Evolutionary conservation across 805 yeast species (phyloP), one percentile per base, ranked within the genome.

Genomic region (Metschnikowia lochheadii): DNA sequence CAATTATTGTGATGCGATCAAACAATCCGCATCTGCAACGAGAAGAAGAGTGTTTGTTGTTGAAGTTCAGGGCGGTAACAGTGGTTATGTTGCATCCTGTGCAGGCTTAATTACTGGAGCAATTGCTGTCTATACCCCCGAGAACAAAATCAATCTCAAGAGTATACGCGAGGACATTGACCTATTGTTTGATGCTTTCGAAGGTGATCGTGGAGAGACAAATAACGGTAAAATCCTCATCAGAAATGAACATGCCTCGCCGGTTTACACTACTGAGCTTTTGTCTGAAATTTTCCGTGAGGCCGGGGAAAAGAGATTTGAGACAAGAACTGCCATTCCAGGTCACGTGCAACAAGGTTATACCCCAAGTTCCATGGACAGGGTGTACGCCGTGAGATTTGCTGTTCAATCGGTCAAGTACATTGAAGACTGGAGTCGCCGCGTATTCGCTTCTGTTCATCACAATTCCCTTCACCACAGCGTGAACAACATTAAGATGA

Each of bases 331-430:
- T 4, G 98, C 98, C 14, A 82, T 91, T 53, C 99, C 99, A 26
- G 99, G 99, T 31, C 98, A 92, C 65, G 94, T 92, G 51, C 99
- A 94, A 77, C 99, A 94, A 72, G 99, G 99, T 66, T 94, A 91
- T 53, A 80, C 83, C 48, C 99, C 99, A 46, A 85, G 96, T 6
- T 89, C 98, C 6, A 87, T 91, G 75, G 99, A 94, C 67, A 83
- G 98, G 68, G 84, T 90, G 36, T 80, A 85, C 56, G 96, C 96
- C 6, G 84, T 91, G 5, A 82, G 98, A 66, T 85, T 86, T 67
- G 96, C 96, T 3, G 86, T 92, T 58, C 86, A 84, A 69, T 89
- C 97, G 50, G 84, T 91, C 50, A 86, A 89, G 66, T 94, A 88
- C 67, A 82, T 92, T 56, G 98, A 94, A 44, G 53, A 52, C 34